Evolutionary conservation across 495 filamentous ascomycete species (phyloP), one percentile per base, ranked within the genome.

Genomic region (Podospora pseudopauciseta): DNA sequence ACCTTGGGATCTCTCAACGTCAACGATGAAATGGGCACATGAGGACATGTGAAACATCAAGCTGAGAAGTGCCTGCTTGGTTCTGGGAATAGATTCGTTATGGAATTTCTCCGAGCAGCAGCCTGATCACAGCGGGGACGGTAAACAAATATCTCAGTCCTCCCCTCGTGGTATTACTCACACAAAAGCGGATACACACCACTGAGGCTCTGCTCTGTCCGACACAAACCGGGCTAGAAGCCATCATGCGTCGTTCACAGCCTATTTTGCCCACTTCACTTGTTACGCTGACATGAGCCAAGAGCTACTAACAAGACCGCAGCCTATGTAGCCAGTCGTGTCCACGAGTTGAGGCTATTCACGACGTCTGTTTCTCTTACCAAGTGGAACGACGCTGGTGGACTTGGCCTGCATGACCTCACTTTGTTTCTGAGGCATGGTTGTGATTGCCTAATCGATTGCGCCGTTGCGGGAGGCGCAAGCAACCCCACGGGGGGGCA

Each of bases 341-440:
- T 20, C n/a, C 4, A 30, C 20, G 30, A 30, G 27, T n/a, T 62
- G 60, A 62, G 27, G 60, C 60, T 62, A 62, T 62, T 62, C 60
- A 27, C 60, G 27, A 62, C 11, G 4, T 5, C 26, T 27, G 27
- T 62, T 62, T n/a, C 60, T 62, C 26, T 62, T 62, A 62, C 23
- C 16, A 62, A 28, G 30, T 27, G 60, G 16, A 62, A 28, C 23
- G 60, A 62, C 18, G 26, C 60, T 62, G 27, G 60, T 28, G 60
- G 27, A 62, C 60, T 30, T 49, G 39, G 27, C 30, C 26, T 30
- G 26, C 23, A 62, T 34, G 30, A 59, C 19, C 56, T 23, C 56
- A 59, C 56, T 49, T 49, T 58, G 55, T 58, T 26, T 58, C 55
- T 58, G 55, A 58, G 55, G 55, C 6, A 26, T 19, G n/a, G n/a